These are phyloP conservation scores for Volutella citrinella DNA, from an alignment of 2,329 filamentous ascomycete species.

Conservation along the genomic window DNA sequence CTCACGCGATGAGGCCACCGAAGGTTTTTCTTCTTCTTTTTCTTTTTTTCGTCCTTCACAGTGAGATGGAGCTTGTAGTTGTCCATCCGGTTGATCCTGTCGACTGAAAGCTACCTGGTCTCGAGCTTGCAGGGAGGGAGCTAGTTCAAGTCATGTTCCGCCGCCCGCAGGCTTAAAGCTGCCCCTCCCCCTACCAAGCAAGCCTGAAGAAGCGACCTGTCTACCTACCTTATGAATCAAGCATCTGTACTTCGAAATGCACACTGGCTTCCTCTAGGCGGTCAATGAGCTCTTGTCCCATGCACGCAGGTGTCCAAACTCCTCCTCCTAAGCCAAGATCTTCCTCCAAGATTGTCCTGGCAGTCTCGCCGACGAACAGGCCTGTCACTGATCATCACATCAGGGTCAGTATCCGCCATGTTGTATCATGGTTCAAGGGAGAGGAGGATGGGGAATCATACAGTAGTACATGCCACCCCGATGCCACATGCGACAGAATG, in stretches of 20 bases:
- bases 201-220: too few species aligned
- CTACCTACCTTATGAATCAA: constrained; percentile 21
- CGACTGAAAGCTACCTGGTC: too few species aligned
- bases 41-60: too few species aligned
- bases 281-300: constrained; percentile 66
- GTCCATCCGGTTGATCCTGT: too few species aligned
- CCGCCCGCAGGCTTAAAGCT: too few species aligned
- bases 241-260: constrained; percentile 54
- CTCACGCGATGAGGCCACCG: too few species aligned
- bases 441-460: constrained; percentile 48
- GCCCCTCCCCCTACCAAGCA: too few species aligned
- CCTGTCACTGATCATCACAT: constrained; percentile 69
- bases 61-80: too few species aligned
- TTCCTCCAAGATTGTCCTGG: constrained; percentile 62
- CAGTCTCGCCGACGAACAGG: constrained; percentile 60
- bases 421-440: too few species aligned
- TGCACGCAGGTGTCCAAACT: constrained; percentile 67
- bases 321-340: constrained; percentile 61
- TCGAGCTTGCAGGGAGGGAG: too few species aligned
- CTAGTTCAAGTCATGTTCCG: too few species aligned
- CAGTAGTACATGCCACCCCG: constrained; percentile 63
- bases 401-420: constrained; percentile 12
- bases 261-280: constrained; percentile 60
- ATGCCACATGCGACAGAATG: constrained; percentile 53
- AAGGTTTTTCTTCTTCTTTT: too few species aligned